Base-by-base conservation (phyloP, 2,329 filamentous ascomycete species). In the Didymella exigua region DNA sequence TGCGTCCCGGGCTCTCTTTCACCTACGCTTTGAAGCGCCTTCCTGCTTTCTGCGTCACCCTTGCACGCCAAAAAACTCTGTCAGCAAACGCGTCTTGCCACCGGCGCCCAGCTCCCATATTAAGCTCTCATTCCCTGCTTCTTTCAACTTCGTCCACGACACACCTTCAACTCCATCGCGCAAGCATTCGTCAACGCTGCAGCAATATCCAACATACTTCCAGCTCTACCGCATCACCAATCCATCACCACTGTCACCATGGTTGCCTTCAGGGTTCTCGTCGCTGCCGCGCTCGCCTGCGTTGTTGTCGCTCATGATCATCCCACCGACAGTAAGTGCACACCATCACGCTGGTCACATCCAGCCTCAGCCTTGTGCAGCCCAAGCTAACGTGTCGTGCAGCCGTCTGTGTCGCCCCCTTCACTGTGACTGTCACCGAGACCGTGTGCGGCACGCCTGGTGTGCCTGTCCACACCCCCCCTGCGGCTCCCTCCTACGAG, bases 391-490 rank as follows among this genome's bases (percentile, higher is more conserved):
- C 43, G 14, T 18, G 8, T 8, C 30, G 9, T 56, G 19, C 46
- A 51, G 38, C 56, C 55, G 61, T 51, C 13, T 65, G 63, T 54
- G 58, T 58, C 31, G 30, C 60, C 19, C 54, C 63, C n/a, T 56
- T 58, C 43, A 70, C 65, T 23, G 62, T 69, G 21, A 71, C 68
- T 44, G 57, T 70, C 46, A 68, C 63, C 29, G 53, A 65, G 58
- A 68, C 63, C 41, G 57, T 65, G 48, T 71, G 67, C 55, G 56
- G 47, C 53, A 40, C 53, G 47, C 51, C 50, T 43, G 49, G 34
- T 46, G 26, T 45, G 34, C 56, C 62, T 31, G 43, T 49, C 44
- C 30, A 58, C 36, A 49, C 54, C 23, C 49, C 59, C 38, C 56
- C 63, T 8, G 54, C 49, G 30, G 38, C 34, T 37, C 45, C 57